A percentile compares a stretch with the other conserved stretches of the same genome.
These are phyloP conservation scores for Geotrichum aggregatum DNA, from an alignment of 1,139 yeast species.

Conservation along the genomic window DNA sequence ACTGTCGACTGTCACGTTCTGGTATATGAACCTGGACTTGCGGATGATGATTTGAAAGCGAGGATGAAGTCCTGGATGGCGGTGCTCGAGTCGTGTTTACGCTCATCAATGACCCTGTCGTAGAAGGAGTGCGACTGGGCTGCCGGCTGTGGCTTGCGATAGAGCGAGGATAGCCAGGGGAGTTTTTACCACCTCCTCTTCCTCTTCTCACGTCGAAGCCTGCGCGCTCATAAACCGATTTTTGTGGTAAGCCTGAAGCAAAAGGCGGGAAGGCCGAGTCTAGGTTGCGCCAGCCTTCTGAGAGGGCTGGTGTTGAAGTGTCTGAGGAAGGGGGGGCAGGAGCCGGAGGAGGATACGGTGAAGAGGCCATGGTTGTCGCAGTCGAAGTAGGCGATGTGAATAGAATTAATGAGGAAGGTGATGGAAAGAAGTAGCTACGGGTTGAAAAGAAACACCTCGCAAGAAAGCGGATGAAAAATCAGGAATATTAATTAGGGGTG, in stretches of 20 bases:
- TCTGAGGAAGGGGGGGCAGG: background rate
- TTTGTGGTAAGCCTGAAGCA: conserved; percentile 33
- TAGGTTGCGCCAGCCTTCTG: conserved; percentile 26
- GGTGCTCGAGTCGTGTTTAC: background rate
- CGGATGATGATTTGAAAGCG: background rate
- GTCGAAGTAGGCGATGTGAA: background rate
- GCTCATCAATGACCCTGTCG: background rate
- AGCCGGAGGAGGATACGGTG: too few species aligned
- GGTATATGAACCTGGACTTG: background rate
- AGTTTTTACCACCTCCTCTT: background rate
- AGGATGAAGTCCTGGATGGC: background rate
- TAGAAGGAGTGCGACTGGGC: background rate
- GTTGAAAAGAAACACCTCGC: too few species aligned
- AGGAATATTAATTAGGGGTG: too few species aligned
- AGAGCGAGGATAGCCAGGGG: too few species aligned
- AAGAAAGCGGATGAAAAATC: too few species aligned
- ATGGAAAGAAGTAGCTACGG: background rate
- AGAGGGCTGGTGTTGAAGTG: background rate
- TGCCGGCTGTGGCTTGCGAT: background rate
- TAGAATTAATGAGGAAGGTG: background rate
- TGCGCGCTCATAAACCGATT: conserved; percentile 42
- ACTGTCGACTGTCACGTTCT: background rate
- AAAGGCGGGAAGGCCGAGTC: conserved; percentile 42
- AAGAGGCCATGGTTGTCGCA: background rate
- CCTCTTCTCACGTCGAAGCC: conserved; percentile 39